Evolutionary conservation across 2,329 filamentous ascomycete genomes (phyloP).

Genomic region (Cytospora leucostoma): DNA sequence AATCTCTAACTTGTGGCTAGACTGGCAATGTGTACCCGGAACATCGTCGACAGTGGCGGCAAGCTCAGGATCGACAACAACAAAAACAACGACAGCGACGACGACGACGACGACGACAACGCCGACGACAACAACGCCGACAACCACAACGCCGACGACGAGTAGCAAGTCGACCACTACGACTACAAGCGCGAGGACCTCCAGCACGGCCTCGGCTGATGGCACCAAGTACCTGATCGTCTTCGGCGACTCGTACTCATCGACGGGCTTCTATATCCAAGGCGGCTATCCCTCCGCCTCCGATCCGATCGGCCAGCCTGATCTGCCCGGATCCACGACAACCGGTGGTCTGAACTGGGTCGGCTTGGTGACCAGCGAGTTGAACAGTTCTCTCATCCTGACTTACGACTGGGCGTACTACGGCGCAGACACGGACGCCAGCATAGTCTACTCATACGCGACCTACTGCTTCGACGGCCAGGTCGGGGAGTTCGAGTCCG

Average conservation of each 20-base stretch:
- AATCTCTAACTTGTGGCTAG: neutral
- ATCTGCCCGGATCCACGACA: slow-evolving; percentile 14
- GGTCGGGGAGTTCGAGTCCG: slow-evolving; percentile 16
- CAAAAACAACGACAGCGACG: slow-evolving; percentile 4
- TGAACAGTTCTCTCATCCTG: slow-evolving; percentile 16
- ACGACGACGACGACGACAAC: neutral
- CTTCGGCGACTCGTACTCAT: slow-evolving; percentile 19
- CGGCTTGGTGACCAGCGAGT: slow-evolving; percentile 18
- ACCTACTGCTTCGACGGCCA: slow-evolving; percentile 20
- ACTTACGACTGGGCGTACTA: slow-evolving; percentile 25
- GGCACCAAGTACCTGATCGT: slow-evolving; percentile 11
- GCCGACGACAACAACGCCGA: no score
- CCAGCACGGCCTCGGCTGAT: neutral
- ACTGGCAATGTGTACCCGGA: slow-evolving; percentile 16
- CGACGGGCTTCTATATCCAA: slow-evolving; percentile 20
- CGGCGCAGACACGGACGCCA: slow-evolving; percentile 18
- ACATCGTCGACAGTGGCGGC: neutral
- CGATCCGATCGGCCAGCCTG: slow-evolving; percentile 14
- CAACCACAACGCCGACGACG: neutral
- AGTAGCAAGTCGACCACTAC: neutral
- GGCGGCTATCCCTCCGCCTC: slow-evolving; percentile 21
- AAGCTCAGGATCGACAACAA: neutral
- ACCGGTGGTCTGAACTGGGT: slow-evolving; percentile 21
- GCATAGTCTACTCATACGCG: slow-evolving; percentile 13
- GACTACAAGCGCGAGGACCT: neutral